A percentile compares a stretch with the other conserved stretches of the same genome.
Evolutionary conservation across 495 filamentous ascomycete species (phyloP).

Genomic region (Xylaria intraflava): DNA sequence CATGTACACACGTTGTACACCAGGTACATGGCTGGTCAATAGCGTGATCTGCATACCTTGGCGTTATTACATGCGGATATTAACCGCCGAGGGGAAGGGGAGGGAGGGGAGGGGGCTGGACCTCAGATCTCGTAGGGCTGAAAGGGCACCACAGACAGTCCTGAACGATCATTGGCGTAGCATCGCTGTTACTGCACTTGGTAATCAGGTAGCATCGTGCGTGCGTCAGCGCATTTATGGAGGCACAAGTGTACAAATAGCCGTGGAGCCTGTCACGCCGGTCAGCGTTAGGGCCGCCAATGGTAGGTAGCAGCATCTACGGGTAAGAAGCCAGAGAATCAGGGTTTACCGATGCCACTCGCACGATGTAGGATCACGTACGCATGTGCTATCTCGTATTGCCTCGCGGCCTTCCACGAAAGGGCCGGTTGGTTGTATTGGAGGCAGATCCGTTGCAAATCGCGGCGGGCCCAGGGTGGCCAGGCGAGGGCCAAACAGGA

Average conservation of each 20-base stretch:
- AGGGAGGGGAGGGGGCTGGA: constrained; percentile 18
- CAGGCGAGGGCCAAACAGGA: background rate
- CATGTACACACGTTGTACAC: too few species aligned
- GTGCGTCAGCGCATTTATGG: constrained; percentile 4
- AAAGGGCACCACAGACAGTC: constrained; percentile 21
- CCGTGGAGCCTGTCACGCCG: constrained; percentile 10
- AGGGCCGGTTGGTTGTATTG: background rate
- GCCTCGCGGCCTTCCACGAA: too few species aligned
- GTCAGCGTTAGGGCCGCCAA: constrained; percentile 3
- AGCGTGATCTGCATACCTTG: constrained; percentile 1
- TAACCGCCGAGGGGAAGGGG: constrained; percentile 19
- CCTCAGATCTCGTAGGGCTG: constrained; percentile 33
- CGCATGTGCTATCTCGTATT: too few species aligned
- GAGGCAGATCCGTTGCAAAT: background rate
- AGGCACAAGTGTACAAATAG: background rate
- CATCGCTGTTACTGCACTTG: constrained; percentile 3
- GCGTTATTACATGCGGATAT: constrained; percentile 14
- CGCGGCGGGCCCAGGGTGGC: background rate
- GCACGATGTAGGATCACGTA: background rate
- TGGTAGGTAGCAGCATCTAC: background rate
- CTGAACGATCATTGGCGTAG: constrained; percentile 18
- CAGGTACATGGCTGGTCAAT: background rate
- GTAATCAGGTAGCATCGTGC: constrained; percentile 2
- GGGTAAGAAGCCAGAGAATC: background rate
- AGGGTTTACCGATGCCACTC: background rate